These are phyloP conservation scores for Tricholoma saponaceum DNA, from an alignment of 768 basidiomycete genomes.

Conservation along the genomic window DNA sequence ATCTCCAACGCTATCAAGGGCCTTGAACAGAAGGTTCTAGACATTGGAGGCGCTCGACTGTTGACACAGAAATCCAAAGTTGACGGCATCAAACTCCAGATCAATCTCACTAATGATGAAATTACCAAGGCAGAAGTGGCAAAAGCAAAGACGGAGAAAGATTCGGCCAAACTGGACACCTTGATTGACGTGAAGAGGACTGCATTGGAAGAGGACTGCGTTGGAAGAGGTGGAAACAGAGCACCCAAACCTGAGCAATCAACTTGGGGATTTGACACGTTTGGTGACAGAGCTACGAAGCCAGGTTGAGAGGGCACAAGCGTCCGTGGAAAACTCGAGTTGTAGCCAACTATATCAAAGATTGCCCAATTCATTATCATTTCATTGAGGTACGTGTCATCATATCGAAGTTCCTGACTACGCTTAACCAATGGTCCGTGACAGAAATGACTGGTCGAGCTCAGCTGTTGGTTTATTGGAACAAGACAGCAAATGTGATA, in stretches of 20 bases:
- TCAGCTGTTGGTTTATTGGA: slow-evolving; percentile 94
- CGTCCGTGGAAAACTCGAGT: slow-evolving; percentile 78
- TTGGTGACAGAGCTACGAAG: slow-evolving; percentile 60
- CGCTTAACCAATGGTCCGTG: no score
- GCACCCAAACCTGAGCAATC: slow-evolving; percentile 53
- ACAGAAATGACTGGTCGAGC: slow-evolving; percentile 94
- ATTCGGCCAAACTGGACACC: slow-evolving; percentile 60
- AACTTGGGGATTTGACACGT: slow-evolving; percentile 51
- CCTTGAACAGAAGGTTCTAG: slow-evolving; percentile 90
- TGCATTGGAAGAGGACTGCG: no score
- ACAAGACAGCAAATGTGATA: slow-evolving; percentile 93
- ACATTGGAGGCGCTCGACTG: slow-evolving; percentile 89
- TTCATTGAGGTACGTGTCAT: slow-evolving; percentile 67
- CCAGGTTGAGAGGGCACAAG: slow-evolving; percentile 74
- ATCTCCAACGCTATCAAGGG: slow-evolving; percentile 81
- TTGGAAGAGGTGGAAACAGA: slow-evolving; percentile 68
- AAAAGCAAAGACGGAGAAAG: slow-evolving; percentile 84
- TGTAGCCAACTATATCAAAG: slow-evolving; percentile 98
- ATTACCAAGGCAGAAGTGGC: slow-evolving; percentile 94
- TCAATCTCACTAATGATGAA: slow-evolving; percentile 82
- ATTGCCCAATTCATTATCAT: slow-evolving; percentile 96
- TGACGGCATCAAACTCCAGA: slow-evolving; percentile 78
- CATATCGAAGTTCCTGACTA: neutral
- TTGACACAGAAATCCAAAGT: slow-evolving; percentile 90
- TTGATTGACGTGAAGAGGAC: slow-evolving; percentile 51